Conservation (phyloP, 495 filamentous ascomycete species). For the Penicillium bialowiezense region DNA sequence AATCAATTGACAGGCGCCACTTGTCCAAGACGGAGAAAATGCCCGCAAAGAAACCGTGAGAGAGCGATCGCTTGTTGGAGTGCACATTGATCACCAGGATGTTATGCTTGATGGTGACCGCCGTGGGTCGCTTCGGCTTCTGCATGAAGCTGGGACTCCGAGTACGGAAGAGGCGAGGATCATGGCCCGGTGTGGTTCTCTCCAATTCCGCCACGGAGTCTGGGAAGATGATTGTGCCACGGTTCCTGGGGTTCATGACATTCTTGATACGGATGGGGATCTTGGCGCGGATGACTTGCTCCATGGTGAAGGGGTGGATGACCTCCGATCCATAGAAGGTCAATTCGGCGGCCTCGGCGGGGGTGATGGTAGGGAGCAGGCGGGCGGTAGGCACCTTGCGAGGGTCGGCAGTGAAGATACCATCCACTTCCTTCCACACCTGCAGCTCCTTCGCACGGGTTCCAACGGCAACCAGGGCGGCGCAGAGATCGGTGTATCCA, state of each 20-base stretch:
- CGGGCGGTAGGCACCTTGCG: slow-evolving; percentile 82
- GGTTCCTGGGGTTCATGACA: slow-evolving; percentile 86
- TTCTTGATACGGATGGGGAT: slow-evolving; percentile 98
- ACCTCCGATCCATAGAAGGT: slow-evolving; percentile 95
- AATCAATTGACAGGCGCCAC: slow-evolving; percentile 77
- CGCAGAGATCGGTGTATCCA: slow-evolving; percentile 88
- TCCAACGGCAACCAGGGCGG: slow-evolving; percentile 77
- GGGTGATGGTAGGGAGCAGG: slow-evolving; percentile 74
- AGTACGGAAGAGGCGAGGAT: slow-evolving; percentile 45
- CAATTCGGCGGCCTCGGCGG: slow-evolving; percentile 83
- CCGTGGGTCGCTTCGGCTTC: slow-evolving; percentile 72
- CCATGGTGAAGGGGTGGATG: slow-evolving; percentile 98
- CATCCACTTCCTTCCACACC: slow-evolving; percentile 92
- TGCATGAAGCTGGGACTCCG: slow-evolving; percentile 46
- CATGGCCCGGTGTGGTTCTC: slow-evolving; percentile 43
- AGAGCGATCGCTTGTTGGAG: slow-evolving; percentile 82
- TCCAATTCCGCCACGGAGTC: slow-evolving; percentile 46
- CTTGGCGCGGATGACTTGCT: slow-evolving; percentile 88
- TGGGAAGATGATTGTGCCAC: slow-evolving; percentile 80
- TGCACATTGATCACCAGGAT: slow-evolving; percentile 94
- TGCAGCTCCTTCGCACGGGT: slow-evolving; percentile 76
- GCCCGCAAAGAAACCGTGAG: slow-evolving; percentile 87
- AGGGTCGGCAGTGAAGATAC: slow-evolving; percentile 87
- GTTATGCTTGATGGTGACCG: slow-evolving; percentile 92
- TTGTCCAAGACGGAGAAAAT: slow-evolving; percentile 85